Conservation (phyloP, 495 filamentous ascomycete genomes). For the Penicillium atrosanguineum region DNA sequence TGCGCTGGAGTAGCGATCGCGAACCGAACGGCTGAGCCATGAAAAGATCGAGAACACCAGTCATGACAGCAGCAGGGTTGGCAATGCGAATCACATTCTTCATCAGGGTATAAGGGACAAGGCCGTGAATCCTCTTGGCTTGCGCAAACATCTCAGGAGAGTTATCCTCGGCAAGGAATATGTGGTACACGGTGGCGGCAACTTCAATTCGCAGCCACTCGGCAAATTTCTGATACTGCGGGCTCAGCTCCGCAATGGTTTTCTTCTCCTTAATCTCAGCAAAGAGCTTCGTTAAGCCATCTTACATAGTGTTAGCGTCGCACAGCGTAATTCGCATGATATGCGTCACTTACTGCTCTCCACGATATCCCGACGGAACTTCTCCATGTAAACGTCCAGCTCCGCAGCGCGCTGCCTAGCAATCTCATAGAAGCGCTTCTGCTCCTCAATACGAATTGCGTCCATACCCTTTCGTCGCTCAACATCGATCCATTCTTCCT, state of each 20-base stretch:
- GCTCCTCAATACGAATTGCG: constrained; percentile 83
- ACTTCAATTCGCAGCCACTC: constrained; percentile 98
- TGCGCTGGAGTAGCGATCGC: constrained; percentile 84
- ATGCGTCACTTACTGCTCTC: constrained; percentile 62
- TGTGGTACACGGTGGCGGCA: constrained; percentile 92
- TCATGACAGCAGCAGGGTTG: constrained; percentile 95
- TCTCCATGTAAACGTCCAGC: constrained; percentile 96
- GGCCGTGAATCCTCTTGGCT: constrained; percentile 85
- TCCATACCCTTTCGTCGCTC: constrained; percentile 77
- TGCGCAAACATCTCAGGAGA: constrained; percentile 94
- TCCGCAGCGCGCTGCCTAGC: constrained; percentile 86
- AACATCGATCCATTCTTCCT: constrained; percentile 83
- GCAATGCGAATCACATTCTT: constrained; percentile 97
- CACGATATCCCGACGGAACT: constrained; percentile 70
- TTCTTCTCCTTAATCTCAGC: constrained; percentile 85
- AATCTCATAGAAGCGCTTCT: constrained; percentile 92
- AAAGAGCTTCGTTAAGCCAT: constrained; percentile 92
- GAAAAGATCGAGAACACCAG: constrained; percentile 87
- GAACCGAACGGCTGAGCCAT: constrained; percentile 91
- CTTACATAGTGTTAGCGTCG: constrained; percentile 26
- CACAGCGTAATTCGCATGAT: not conserved
- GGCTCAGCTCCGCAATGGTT: constrained; percentile 78
- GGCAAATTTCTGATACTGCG: constrained; percentile 96
- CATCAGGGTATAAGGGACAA: constrained; percentile 86
- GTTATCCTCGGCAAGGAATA: constrained; percentile 98